Evolutionary conservation across 306 rosid genomes (phyloP), one percentile per base, ranked within the genome.

Genomic region (Mimosa pudica): DNA sequence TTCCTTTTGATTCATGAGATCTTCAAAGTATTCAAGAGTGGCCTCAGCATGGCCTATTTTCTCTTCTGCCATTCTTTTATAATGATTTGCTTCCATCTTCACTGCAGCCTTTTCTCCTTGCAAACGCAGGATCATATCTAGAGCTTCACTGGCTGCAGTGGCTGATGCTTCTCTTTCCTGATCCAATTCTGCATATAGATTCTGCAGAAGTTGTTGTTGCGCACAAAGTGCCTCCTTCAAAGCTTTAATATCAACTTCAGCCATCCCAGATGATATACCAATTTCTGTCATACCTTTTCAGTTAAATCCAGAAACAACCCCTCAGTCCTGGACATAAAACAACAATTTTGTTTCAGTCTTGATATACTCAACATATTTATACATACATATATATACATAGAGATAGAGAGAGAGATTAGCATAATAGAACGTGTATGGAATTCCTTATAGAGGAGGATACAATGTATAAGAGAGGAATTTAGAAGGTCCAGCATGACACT

Each of bases 81-180:
- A 96, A 30, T 96, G 99, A 77, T 79, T 91, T 6, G 98, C 92
- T 80, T 93, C 99, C 99, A 93, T 90, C 88, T 91, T 90, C 86
- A 90, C 85, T 4, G 96, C 97, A 7, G 99, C 97, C 52, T 96
- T 96, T 67, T 96, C 99, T 9, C 91, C 99, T 87, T 96, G 99
- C 87, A 96, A 66, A 20, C 98, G 94, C 75, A 93, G 78, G 62
- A 96, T 96, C 98, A 96, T 93, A 24, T 97, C 94, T 67, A 96
- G 76, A 38, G 99, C 93, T 86, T 96, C 99, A 57, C 90, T 89
- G 4, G 97, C 92, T 35, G 99, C 97, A 2, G 89, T 77, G 45
- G 99, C 87, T 0, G 99, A 93, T 33, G 98, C 96, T 81, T 93
- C 99, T 82, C 99, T 86, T 87, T 96, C 99, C 79, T 93, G 72